Base-by-base conservation (phyloP, 345 rosid genomes). In the Diplotaxis tenuifolia region DNA sequence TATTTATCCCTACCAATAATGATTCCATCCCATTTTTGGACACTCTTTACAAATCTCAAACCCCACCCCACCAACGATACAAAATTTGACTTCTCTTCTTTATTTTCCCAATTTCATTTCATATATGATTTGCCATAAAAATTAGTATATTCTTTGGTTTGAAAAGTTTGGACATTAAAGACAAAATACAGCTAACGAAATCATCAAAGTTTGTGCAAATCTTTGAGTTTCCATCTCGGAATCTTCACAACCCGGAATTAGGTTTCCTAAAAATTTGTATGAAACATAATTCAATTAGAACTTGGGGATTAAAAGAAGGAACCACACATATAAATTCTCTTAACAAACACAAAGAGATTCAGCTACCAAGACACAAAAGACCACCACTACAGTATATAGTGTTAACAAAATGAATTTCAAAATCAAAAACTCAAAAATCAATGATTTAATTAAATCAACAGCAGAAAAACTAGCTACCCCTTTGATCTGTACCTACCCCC, bases 401-500 rank as follows among this genome's bases (percentile, higher is more conserved):
- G 75, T 56, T 76, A 45, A 22, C 53, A 70, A 47, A 76, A 76
- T 32, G 75, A 76, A 76, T 64, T 54, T n/a, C 12, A 3, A 7
- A 60, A 69, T 18, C 31, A 72, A 45, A 63, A 70, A 22, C 75
- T 32, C 54, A 76, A 47, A 23, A 68, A 63, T 45, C 55, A 70
- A 71, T 81, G 62, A 67, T 78, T 75, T 40, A 73, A 71, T 76
- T 63, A 55, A 67, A 74, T 19, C 61, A 80, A 62, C 67, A 29
- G 45, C 55, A 73, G 62, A 36, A 12, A n/a, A 64, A 65, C 9
- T 49, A 71, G 61, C 68, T 71, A 69, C 73, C 63, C 60, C 42
- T 73, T 50, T 54, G 67, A 70, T 62, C 62, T 65, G 67, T 67
- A 75, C 81, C 75, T 84, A 82, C 42, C 36, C 71, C 0, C 9